Percentiles rank a stretch among this genome's conserved stretches.
These are phyloP conservation scores for Cicer yamashitae DNA, from an alignment of 306 rosid species.

Conservation along the genomic window DNA sequence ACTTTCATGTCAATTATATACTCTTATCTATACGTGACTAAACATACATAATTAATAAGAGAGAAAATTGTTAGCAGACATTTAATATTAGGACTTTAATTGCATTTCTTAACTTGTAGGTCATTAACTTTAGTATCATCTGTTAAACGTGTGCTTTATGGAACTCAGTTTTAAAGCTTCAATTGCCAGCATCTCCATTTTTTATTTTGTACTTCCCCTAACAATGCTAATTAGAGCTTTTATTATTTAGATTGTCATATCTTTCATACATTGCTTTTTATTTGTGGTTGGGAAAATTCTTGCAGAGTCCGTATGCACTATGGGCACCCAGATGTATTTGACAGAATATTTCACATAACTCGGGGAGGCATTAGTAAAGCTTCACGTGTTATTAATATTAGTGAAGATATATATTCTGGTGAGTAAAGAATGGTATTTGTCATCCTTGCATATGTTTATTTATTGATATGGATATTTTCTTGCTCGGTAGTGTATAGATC, in stretches of 20 bases:
- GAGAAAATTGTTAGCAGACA: background rate
- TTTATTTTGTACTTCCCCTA: conserved; percentile 4
- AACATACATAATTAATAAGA: background rate
- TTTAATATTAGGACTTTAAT: background rate
- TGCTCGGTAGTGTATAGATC: background rate
- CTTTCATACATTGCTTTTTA: background rate
- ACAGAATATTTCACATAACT: conserved; percentile 89
- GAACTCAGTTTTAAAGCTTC: background rate
- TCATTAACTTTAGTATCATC: background rate
- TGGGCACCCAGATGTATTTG: conserved; percentile 99
- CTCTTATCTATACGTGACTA: background rate
- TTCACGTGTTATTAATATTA: conserved; percentile 92
- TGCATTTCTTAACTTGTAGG: background rate
- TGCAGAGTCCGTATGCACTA: conserved; percentile 99
- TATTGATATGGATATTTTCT: background rate
- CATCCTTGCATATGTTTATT: conserved; percentile 6
- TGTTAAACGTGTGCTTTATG: background rate
- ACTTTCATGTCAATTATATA: background rate
- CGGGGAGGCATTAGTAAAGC: conserved; percentile 98
- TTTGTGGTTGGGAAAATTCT: conserved; percentile 31
- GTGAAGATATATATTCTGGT: conserved; percentile 98
- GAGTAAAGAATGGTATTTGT: conserved; percentile 33
- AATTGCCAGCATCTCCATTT: conserved; percentile 7
- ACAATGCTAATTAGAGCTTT: conserved; percentile 17
- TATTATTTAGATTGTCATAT: conserved; percentile 3